Evolutionary conservation across 495 filamentous ascomycete species (phyloP).

Genomic region (Pyrenula aspistea): DNA sequence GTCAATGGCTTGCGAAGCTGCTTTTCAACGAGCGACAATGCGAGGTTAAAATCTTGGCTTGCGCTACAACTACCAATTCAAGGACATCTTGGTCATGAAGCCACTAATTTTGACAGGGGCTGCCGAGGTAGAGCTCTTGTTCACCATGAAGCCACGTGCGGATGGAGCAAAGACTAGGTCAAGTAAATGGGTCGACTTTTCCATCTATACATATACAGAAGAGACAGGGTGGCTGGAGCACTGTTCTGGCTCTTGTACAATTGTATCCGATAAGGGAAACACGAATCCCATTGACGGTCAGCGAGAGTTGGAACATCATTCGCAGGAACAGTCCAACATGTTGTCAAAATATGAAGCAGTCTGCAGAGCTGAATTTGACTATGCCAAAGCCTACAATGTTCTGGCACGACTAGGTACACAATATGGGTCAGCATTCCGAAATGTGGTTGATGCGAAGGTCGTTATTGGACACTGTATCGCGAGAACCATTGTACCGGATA

Average conservation of each 20-base stretch:
- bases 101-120: slow-evolving; percentile 18
- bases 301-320: neutral
- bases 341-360: too few relatives aligned
- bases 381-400: neutral
- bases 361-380: neutral
- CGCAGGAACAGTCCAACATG: neutral
- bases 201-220: slow-evolving; percentile 1
- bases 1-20: slow-evolving; percentile 48
- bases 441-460: neutral
- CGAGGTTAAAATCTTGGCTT: too few relatives aligned
- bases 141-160: slow-evolving; percentile 3
- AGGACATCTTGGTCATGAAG: slow-evolving; percentile 25
- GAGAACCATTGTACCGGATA: slow-evolving; percentile 10
- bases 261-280: neutral
- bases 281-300: neutral
- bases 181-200: neutral
- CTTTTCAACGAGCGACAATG: slow-evolving; percentile 33
- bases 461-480: neutral
- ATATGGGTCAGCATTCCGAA: neutral
- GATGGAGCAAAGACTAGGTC: neutral
- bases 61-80: too few relatives aligned
- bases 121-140: slow-evolving; percentile 15
- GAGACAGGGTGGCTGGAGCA: neutral
- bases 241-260: neutral
- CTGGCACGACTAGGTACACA: neutral